A percentile compares a stretch with the other conserved stretches of the same genome.
Evolutionary conservation across 257 asterid genomes (phyloP).

Genomic region (Solanum virginianum): DNA sequence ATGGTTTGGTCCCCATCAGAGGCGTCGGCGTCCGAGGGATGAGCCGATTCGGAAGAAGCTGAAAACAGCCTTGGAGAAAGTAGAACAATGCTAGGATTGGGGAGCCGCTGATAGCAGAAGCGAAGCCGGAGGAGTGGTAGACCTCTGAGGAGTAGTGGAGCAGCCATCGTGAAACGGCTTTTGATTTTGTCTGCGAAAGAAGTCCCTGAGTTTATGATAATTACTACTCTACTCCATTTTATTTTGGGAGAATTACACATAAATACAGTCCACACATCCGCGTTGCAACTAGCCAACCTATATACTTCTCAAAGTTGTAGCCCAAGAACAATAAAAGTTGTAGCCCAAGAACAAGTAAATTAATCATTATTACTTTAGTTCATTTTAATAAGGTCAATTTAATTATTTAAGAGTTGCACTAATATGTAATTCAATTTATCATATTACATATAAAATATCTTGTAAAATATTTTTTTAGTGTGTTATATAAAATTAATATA

Average conservation of each 20-base stretch:
- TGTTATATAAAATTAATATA: too few relatives aligned
- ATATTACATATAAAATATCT: too few relatives aligned
- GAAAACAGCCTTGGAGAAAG: slow-evolving; percentile 23
- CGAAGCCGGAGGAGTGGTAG: slow-evolving; percentile 50
- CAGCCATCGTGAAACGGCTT: slow-evolving; percentile 37
- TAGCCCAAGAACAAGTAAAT: too few relatives aligned
- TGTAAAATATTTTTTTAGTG: too few relatives aligned
- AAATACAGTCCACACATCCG: background rate
- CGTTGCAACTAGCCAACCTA: too few relatives aligned
- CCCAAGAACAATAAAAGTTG: too few relatives aligned
- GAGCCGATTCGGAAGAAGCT: slow-evolving; percentile 21
- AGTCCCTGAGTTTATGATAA: background rate
- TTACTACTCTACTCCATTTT: background rate
- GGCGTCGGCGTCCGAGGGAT: slow-evolving; percentile 6
- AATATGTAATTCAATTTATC: too few relatives aligned
- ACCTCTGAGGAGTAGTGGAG: slow-evolving; percentile 36
- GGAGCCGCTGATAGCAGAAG: slow-evolving; percentile 23
- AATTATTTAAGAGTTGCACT: too few relatives aligned
- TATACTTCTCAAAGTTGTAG: too few relatives aligned
- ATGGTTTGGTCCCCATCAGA: slow-evolving; percentile 1
- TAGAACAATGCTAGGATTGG: slow-evolving; percentile 1
- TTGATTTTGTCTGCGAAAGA: background rate
- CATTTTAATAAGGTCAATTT: too few relatives aligned
- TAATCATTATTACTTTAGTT: too few relatives aligned
- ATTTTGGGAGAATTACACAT: background rate